Conservation (phyloP, 2,329 filamentous ascomycete genomes). For the Tricladium varicosporioides region DNA sequence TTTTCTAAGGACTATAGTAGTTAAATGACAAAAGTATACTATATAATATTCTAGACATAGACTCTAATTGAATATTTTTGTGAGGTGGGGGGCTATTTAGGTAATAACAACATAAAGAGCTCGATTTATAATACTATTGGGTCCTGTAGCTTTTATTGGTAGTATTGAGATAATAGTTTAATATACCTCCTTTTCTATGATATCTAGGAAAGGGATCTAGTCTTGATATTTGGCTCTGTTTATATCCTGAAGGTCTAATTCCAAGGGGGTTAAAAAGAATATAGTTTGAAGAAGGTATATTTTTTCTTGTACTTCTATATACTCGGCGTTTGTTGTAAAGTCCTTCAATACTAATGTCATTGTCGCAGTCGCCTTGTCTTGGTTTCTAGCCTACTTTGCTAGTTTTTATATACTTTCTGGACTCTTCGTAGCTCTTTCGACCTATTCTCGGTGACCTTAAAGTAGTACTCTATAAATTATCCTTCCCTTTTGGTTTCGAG, state of each 20-base stretch:
- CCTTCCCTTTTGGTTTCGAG: slow-evolving; percentile 11
- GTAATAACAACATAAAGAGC: slow-evolving; percentile 9
- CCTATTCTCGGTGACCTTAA: slow-evolving; percentile 6
- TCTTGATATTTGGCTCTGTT: background rate
- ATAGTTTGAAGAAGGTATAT: slow-evolving; percentile 1
- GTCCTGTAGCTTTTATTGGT: slow-evolving; percentile 18
- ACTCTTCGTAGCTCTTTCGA: slow-evolving; percentile 12
- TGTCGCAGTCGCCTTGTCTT: slow-evolving; percentile 1
- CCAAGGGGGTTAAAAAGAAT: slow-evolving; percentile 15
- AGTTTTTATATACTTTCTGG: slow-evolving; percentile 12
- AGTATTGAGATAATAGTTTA: slow-evolving; percentile 10
- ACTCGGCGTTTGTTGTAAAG: too few species aligned
- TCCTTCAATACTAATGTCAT: slow-evolving; percentile 3
- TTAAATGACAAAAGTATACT: too few species aligned
- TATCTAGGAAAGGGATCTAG: too few species aligned
- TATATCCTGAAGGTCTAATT: slow-evolving; percentile 19
- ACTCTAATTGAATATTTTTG: slow-evolving; percentile 17
- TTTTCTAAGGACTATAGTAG: too few species aligned
- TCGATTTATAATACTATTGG: slow-evolving; percentile 19
- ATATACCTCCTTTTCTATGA: slow-evolving; percentile 3
- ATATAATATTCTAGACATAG: slow-evolving; percentile 14
- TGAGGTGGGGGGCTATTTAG: slow-evolving; percentile 14
- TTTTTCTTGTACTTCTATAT: too few species aligned
- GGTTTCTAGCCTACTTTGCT: slow-evolving; percentile 14
- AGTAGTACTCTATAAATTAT: slow-evolving; percentile 3